Base-by-base conservation (phyloP, 176 grass and related monocot genomes). In the Poa pratensis region DNA sequence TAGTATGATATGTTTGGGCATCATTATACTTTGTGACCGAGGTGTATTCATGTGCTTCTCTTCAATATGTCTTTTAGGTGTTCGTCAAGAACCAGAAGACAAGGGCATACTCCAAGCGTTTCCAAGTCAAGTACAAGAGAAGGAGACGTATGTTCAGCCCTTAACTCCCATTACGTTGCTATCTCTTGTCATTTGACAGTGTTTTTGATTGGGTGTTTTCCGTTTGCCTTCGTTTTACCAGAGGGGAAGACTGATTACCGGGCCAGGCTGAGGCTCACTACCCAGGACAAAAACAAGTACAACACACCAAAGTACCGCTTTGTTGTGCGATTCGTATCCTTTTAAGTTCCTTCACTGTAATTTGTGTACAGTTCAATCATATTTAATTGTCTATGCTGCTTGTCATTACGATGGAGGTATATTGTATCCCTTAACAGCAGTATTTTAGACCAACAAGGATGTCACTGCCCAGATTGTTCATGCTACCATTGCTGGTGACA, bases 101-200 rank as follows among this genome's bases (percentile, higher is more conserved):
- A 5, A 87, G 57, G 87, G 86, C 89, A 0, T 94, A 94, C 80
- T 94, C 59, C 80, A 94, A 94, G 92, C 92, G 89, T 57, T 94
- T 84, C 61, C 92, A 94, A 87, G 92, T 94, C 19, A 91, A 92
- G 73, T 92, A 82, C 81, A 94, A 88, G 87, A 94, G 92, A 92
- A 82, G 91, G 73, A 72, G 91, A 48, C 40, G 88, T 90, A 90
- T 6, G 32, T 46, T 87, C 69, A 5, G 24, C 42, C 9, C n/a
- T 5, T 49, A 40, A 10, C 50, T 32, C 26, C 35, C 16, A 27
- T 77, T 12, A 17, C 24, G 49, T 16, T 9, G 4, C 1, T 69
- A 1, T 14, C 18, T 27, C 52, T 82, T 82, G 11, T n/a, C 53
- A 23, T 37, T 68, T 69, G 5, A 20, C 79, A 22, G 43, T 14